Evolutionary conservation across 31 red algal genomes (phyloP).

Genomic region (Odonthalia washingtoniensis): DNA sequence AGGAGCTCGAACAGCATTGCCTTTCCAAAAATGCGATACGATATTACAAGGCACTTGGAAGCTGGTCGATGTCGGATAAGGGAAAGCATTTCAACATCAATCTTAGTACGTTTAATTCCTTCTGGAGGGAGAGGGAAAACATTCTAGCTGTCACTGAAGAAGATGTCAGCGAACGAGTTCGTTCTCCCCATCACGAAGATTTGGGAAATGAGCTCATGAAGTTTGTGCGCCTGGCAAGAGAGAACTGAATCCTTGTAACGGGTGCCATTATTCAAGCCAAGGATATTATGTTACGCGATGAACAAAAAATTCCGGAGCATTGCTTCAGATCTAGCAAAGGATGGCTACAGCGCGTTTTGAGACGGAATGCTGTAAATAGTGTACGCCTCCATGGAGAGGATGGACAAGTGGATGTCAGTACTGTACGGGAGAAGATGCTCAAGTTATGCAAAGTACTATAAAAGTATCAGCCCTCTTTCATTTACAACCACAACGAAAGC

Average conservation of each 20-base stretch:
- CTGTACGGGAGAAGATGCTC: not conserved
- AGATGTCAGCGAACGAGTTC: too few species aligned
- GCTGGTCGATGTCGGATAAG: too few species aligned
- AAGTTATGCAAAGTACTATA: not conserved
- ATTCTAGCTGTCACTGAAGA: too few species aligned
- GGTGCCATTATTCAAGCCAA: not conserved
- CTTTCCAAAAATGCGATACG: too few species aligned
- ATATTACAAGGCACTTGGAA: too few species aligned
- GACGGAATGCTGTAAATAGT: not conserved
- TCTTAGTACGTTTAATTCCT: too few species aligned
- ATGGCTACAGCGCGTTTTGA: not conserved
- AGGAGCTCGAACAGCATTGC: too few species aligned
- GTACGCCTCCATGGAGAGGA: not conserved
- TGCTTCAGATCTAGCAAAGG: not conserved
- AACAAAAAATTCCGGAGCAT: not conserved
- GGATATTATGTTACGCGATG: not conserved
- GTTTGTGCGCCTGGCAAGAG: not conserved
- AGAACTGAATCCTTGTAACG: not conserved
- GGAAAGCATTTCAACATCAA: too few species aligned
- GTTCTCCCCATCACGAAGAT: too few species aligned
- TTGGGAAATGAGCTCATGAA: conserved; percentile 6
- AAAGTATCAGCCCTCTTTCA: not conserved
- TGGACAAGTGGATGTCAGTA: not conserved
- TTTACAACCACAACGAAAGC: not conserved
- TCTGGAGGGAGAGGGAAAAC: too few species aligned